Percentiles rank a stretch among this genome's conserved stretches.
phyloP scores from a whole-genome alignment of 176 grass and related monocot genomes.

The Carex cristatella region DNA sequence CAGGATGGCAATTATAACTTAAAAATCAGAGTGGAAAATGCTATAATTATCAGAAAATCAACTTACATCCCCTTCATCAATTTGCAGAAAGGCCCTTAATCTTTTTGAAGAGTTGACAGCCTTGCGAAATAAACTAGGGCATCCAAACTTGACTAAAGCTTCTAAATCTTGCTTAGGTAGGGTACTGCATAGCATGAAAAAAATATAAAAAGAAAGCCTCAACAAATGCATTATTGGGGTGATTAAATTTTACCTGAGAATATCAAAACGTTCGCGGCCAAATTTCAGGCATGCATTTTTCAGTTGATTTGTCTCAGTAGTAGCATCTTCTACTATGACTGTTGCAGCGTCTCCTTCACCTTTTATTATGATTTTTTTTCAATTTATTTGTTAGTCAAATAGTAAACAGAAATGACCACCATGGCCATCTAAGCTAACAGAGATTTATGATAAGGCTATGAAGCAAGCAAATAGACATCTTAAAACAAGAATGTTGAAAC shows the following conservation, averaged over 20 bases:
- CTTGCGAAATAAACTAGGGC: constrained; percentile 71
- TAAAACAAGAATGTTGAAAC: background rate
- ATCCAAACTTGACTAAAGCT: constrained; percentile 58
- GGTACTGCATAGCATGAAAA: constrained; percentile 32
- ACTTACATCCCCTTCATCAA: constrained; percentile 85
- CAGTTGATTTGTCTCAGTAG: constrained; percentile 37
- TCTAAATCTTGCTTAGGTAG: constrained; percentile 66
- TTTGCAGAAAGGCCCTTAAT: constrained; percentile 54
- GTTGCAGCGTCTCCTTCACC: background rate
- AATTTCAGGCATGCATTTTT: constrained; percentile 97
- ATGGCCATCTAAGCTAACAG: background rate
- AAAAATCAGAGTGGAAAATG: background rate
- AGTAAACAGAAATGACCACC: background rate
- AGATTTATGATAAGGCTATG: background rate
- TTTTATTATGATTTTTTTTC: background rate
- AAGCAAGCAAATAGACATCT: background rate
- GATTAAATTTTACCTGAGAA: constrained; percentile 46
- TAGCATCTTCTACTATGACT: background rate
- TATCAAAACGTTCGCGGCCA: constrained; percentile 69
- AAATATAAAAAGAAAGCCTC: constrained; percentile 31
- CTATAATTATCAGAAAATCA: background rate
- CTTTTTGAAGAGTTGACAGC: constrained; percentile 80
- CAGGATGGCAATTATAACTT: background rate
- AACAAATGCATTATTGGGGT: background rate
- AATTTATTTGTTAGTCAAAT: constrained; percentile 5